Evolutionary conservation across 192 early-diverging fungal species (phyloP), one percentile per base, ranked within the genome.

Genomic region (Coemansia sp.): DNA sequence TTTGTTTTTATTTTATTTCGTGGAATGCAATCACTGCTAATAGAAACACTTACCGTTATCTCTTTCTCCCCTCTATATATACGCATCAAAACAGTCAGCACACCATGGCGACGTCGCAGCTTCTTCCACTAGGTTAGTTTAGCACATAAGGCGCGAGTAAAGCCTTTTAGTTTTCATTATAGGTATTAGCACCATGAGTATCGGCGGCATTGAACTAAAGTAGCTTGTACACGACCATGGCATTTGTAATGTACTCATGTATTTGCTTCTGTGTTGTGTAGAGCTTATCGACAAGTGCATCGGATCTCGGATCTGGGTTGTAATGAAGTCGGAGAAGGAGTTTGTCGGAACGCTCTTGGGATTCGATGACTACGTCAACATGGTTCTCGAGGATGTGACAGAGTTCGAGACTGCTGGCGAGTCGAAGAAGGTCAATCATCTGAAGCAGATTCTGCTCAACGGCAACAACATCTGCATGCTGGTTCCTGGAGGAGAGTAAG

Each of bases 361-460:
- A n/a, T 99, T 99, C 80, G 97, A 99, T 72, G 97, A 99, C 81
- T 99, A 89, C 85, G 96, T 98, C 69, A 98, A 98, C 81, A 97
- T 99, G 97, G 95, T 99, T 5, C 77, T 99, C 62, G 92, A 97
- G 63, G 90, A 99, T 63, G 97, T 98, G 42, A 97, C 94, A 37
- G 96, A 99, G 50, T 77, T 69, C 45, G 92, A 91, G 61, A 93
- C 94, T 0, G 81, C 85, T 17, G 89, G 94, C 56, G 91, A 90
- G 44, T 81, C 86, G 39, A 76, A 65, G 56, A 89, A 90, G 64
- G 85, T 87, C 5, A 91, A 87, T 57, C 89, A 93, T 50, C 84
- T 95, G 50, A 88, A 94, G 38, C 93, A 97, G 70, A 94, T 99
- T 45, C 85, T 99, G 43, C 86, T 99, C 41, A 99, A 99, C 75